Evolutionary conservation across 1,284 basidiomycete species (phyloP).

Genomic region (Ceratobasidium sp.): DNA sequence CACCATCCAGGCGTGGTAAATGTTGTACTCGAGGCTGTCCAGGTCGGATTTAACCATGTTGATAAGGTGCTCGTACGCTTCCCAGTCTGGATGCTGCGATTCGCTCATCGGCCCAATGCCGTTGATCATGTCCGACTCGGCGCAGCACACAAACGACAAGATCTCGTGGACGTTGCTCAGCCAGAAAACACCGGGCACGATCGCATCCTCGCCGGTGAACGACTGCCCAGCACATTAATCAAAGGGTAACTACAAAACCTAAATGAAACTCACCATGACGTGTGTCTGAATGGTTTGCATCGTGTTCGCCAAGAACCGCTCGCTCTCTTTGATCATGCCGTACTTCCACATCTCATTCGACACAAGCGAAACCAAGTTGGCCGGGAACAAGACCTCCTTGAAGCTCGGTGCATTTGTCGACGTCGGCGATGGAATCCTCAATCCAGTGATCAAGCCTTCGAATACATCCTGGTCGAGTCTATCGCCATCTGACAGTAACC

Average conservation of each 20-base stretch:
- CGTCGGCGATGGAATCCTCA: constrained; percentile 94
- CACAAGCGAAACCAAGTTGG: constrained; percentile 97
- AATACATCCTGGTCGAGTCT: constrained; percentile 95
- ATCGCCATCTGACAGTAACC: constrained; percentile 91
- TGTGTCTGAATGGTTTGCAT: constrained; percentile 99
- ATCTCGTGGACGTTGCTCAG: constrained; percentile 99
- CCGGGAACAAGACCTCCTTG: constrained; percentile 99
- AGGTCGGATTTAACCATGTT: constrained; percentile 99
- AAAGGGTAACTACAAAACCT: constrained; percentile 43
- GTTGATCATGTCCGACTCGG: constrained; percentile 97
- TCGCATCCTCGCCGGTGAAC: constrained; percentile 93
- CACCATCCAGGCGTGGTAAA: constrained; percentile 99
- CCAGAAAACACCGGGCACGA: constrained; percentile 98
- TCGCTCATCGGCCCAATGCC: constrained; percentile 98
- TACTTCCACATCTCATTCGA: constrained; percentile 99
- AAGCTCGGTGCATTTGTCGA: constrained; percentile 91
- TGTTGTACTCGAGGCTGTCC: constrained; percentile 98
- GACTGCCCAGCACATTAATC: constrained; percentile 61
- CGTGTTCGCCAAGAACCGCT: constrained; percentile 97
- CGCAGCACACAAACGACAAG: constrained; percentile 98
- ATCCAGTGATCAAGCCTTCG: constrained; percentile 86
- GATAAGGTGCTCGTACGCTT: constrained; percentile 95
- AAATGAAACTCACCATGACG: constrained; percentile 82
- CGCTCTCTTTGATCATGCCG: constrained; percentile 95
- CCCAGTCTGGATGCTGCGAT: constrained; percentile 94